phyloP scores from a whole-genome alignment of 495 filamentous ascomycete genomes.

The Letharia columbiana region DNA sequence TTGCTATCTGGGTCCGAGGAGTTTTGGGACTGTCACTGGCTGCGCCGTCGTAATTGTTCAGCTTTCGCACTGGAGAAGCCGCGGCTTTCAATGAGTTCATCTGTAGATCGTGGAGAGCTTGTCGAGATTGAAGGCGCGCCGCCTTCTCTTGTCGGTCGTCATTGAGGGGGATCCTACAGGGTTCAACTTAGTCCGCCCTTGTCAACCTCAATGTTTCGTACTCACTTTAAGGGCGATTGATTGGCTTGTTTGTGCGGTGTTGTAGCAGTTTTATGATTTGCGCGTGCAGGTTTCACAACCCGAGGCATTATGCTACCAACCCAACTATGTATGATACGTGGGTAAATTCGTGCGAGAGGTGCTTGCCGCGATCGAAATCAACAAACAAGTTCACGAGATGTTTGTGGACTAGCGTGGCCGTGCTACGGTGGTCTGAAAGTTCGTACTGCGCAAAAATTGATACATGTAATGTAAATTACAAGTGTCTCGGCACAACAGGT shows the following conservation, averaged over 20 bases:
- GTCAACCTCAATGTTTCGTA: slow-evolving; percentile 24
- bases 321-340: neutral
- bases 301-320: slow-evolving; percentile 54
- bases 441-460: neutral
- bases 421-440: neutral
- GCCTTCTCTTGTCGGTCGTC: slow-evolving; percentile 92
- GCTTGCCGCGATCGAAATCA: slow-evolving; percentile 1
- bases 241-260: slow-evolving; percentile 48
- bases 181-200: slow-evolving; percentile 16
- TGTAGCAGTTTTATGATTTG: slow-evolving; percentile 42
- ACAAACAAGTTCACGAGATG: neutral
- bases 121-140: slow-evolving; percentile 74
- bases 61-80: slow-evolving; percentile 74
- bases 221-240: slow-evolving; percentile 64
- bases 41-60: slow-evolving; percentile 53
- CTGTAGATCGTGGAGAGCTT: slow-evolving; percentile 81
- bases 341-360: neutral
- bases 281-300: slow-evolving; percentile 52
- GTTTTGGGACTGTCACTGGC: slow-evolving; percentile 58
- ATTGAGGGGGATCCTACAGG: slow-evolving; percentile 71
- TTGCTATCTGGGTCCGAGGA: slow-evolving; percentile 45
- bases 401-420: neutral
- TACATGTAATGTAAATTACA: neutral
- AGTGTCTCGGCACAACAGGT: neutral
- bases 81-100: slow-evolving; percentile 87